Evolutionary conservation across 2,329 filamentous ascomycete species (phyloP).

Genomic region (Bipolaris sorokiniana): DNA sequence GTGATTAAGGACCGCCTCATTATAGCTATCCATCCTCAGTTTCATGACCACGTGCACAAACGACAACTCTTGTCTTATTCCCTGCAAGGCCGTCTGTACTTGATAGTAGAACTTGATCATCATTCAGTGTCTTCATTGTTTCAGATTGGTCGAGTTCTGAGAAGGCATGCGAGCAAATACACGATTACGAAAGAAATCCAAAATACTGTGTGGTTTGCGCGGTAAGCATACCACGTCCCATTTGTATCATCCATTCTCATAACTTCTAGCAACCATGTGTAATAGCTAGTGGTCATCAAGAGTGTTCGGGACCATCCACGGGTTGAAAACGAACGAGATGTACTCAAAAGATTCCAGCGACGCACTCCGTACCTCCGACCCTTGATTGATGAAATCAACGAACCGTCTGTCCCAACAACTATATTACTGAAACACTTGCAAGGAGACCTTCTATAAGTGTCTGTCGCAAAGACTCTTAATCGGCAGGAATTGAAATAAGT

Average conservation of each 20-base stretch:
- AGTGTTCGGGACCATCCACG: slow-evolving; percentile 27
- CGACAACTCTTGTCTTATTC: neutral
- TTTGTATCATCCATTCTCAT: neutral
- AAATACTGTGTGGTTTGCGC: slow-evolving; percentile 29
- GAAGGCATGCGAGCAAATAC: slow-evolving; percentile 18
- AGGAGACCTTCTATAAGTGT: slow-evolving; percentile 24
- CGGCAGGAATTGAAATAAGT: slow-evolving; percentile 29
- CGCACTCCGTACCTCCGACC: slow-evolving; percentile 31
- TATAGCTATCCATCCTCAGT: neutral
- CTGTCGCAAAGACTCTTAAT: slow-evolving; percentile 20
- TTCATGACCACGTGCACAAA: neutral
- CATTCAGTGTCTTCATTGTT: slow-evolving; percentile 7
- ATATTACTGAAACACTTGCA: slow-evolving; percentile 35
- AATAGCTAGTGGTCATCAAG: slow-evolving; percentile 31
- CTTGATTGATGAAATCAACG: slow-evolving; percentile 37
- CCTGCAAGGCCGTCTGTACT: neutral
- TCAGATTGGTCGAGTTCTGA: slow-evolving; percentile 25
- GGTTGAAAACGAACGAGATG: slow-evolving; percentile 35
- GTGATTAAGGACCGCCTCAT: too few species aligned
- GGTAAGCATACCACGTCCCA: slow-evolving; percentile 12
- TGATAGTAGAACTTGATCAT: neutral
- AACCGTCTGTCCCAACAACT: slow-evolving; percentile 24
- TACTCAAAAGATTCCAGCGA: slow-evolving; percentile 35
- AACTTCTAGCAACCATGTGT: slow-evolving; percentile 10
- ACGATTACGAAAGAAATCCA: slow-evolving; percentile 26